A percentile compares a stretch with the other conserved stretches of the same genome.
phyloP scores from a whole-genome alignment of 2,329 filamentous ascomycete genomes.

The Colletotrichum theobromicola region DNA sequence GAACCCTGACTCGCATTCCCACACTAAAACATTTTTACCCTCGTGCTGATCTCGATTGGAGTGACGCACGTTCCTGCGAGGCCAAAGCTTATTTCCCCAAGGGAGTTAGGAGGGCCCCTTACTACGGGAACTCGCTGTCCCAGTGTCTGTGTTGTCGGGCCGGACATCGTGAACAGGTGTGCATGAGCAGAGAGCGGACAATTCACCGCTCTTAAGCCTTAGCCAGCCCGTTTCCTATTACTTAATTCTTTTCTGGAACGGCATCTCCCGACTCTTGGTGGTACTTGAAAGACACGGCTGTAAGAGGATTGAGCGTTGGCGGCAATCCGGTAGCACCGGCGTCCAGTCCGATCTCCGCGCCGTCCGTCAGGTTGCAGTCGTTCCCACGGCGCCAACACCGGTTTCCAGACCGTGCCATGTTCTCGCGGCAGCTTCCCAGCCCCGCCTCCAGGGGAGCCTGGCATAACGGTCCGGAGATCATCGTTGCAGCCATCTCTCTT shows the following conservation, averaged over 20 bases:
- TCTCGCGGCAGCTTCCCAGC: background rate
- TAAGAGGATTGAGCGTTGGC: background rate
- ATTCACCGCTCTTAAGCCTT: background rate
- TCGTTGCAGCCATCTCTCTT: slow-evolving; percentile 5
- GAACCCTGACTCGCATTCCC: background rate
- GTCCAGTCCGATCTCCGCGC: background rate
- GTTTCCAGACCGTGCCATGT: background rate
- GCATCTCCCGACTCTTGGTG: background rate
- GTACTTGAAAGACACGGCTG: background rate
- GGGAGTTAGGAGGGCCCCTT: background rate
- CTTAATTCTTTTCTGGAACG: background rate
- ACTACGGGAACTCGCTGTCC: background rate
- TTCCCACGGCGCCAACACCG: background rate
- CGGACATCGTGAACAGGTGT: background rate
- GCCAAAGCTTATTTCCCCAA: background rate
- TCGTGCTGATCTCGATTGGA: slow-evolving; percentile 5
- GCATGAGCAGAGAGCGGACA: background rate
- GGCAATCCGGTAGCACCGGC: background rate
- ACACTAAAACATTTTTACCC: background rate
- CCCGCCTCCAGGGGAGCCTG: background rate
- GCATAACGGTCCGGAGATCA: background rate
- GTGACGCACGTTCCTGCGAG: slow-evolving; percentile 13
- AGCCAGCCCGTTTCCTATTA: background rate
- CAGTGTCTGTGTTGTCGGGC: background rate
- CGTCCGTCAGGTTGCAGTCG: background rate